Evolutionary conservation across 441 rosid species (phyloP).

Genomic region (Jatropha multifida): DNA sequence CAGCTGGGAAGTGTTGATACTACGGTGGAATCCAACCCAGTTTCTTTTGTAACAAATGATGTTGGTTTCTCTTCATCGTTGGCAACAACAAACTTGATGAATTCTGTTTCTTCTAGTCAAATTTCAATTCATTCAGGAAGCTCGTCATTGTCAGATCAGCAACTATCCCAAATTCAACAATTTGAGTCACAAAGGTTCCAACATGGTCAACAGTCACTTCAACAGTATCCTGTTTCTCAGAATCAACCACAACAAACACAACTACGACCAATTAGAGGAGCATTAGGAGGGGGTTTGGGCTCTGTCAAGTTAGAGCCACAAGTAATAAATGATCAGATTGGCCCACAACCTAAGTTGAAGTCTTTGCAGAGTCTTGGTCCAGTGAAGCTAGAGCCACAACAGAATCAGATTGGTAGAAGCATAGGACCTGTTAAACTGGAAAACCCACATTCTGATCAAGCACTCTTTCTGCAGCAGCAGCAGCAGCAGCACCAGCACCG

Average conservation of each 20-base stretch:
- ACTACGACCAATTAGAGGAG: slow-evolving; percentile 52
- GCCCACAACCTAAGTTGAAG: slow-evolving; percentile 43
- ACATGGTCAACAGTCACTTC: slow-evolving; percentile 53
- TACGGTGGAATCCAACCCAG: slow-evolving; percentile 56
- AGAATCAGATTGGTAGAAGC: slow-evolving; percentile 51
- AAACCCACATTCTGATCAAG: slow-evolving; percentile 65
- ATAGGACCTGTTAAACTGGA: slow-evolving; percentile 67
- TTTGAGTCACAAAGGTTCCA: slow-evolving; percentile 60
- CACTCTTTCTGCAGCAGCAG: slow-evolving; percentile 32
- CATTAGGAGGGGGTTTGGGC: slow-evolving; percentile 50
- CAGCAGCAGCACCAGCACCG: slow-evolving; percentile 48
- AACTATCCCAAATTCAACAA: slow-evolving; percentile 47
- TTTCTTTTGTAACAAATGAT: slow-evolving; percentile 47
- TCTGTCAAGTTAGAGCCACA: slow-evolving; percentile 77
- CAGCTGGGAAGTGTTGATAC: slow-evolving; percentile 58
- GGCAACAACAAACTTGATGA: slow-evolving; percentile 51
- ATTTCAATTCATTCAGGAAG: slow-evolving; percentile 51
- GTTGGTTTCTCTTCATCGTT: slow-evolving; percentile 57
- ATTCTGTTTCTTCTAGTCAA: slow-evolving; percentile 54
- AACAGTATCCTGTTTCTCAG: slow-evolving; percentile 47
- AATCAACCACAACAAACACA: slow-evolving; percentile 53
- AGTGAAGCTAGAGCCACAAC: slow-evolving; percentile 73
- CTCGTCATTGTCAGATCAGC: slow-evolving; percentile 61
- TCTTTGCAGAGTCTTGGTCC: slow-evolving; percentile 50
- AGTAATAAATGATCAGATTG: slow-evolving; percentile 53